phyloP scores from a whole-genome alignment of 2,329 filamentous ascomycete genomes.

The Chaetomium sp. region DNA sequence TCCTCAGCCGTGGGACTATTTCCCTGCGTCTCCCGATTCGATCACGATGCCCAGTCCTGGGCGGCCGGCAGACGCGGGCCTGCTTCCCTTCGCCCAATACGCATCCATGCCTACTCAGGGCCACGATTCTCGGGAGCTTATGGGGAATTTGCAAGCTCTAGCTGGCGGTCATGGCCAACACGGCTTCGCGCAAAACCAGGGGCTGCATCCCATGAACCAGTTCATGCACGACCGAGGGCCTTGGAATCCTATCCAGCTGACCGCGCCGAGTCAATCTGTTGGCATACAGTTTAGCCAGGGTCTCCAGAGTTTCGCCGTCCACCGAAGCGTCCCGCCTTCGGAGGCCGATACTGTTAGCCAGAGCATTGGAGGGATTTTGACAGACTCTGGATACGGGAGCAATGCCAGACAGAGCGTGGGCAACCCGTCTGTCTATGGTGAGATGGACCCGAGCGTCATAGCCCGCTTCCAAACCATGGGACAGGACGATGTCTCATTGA shows the following conservation, averaged over 20 bases:
- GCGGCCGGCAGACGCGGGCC: constrained; percentile 3
- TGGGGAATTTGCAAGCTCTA: constrained; percentile 4
- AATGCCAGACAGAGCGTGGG: constrained; percentile 46
- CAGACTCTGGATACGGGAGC: constrained; percentile 41
- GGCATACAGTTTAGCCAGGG: not conserved
- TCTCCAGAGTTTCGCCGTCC: constrained; percentile 7
- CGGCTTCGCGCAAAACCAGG: constrained; percentile 1
- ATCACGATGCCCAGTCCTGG: constrained; percentile 16
- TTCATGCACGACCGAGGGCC: constrained; percentile 20
- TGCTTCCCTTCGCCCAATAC: constrained; percentile 9
- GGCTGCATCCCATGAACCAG: constrained; percentile 5
- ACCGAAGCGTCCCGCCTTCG: constrained; percentile 21
- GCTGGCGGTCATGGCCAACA: constrained; percentile 7
- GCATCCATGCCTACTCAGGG: not conserved
- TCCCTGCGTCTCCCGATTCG: constrained; percentile 17
- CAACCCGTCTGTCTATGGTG: constrained; percentile 49
- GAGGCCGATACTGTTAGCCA: constrained; percentile 25
- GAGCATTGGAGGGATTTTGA: constrained; percentile 20
- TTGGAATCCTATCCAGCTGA: constrained; percentile 15
- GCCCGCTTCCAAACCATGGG: constrained; percentile 34
- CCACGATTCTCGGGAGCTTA: not conserved
- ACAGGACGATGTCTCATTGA: constrained; percentile 13
- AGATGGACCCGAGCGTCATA: constrained; percentile 45
- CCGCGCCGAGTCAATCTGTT: not conserved
- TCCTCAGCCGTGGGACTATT: constrained; percentile 13